Percentiles rank a stretch among this genome's conserved stretches.
These are phyloP conservation scores for Leishmania arabica DNA, from an alignment of 208 protist species.

Conservation along the genomic window DNA sequence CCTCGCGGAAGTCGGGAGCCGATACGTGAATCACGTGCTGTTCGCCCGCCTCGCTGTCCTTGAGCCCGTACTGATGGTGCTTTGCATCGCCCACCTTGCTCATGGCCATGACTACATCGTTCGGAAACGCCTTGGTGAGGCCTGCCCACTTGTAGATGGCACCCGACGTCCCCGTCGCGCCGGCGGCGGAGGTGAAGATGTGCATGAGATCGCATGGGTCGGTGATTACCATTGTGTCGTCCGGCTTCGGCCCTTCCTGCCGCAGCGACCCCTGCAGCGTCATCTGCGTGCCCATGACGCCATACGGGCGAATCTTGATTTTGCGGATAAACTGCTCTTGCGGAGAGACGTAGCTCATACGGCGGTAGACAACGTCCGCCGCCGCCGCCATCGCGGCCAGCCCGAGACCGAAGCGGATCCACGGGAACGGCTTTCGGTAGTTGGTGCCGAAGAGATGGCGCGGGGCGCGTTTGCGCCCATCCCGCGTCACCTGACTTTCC, in stretches of 20 bases:
- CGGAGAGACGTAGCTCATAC: constrained; percentile 57
- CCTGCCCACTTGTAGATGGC: constrained; percentile 89
- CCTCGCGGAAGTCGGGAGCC: constrained; percentile 84
- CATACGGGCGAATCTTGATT: constrained; percentile 77
- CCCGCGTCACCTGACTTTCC: constrained; percentile 46
- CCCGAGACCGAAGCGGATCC: constrained; percentile 58
- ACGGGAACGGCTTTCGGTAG: constrained; percentile 71
- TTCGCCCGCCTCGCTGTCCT: constrained; percentile 32
- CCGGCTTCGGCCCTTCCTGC: constrained; percentile 55
- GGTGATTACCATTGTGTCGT: constrained; percentile 67
- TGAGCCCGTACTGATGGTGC: constrained; percentile 64
- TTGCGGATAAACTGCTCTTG: constrained; percentile 81
- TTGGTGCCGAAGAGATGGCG: constrained; percentile 67
- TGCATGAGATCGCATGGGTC: constrained; percentile 72
- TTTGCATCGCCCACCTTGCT: constrained; percentile 76
- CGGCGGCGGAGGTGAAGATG: constrained; percentile 58
- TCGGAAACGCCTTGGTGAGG: constrained; percentile 60
- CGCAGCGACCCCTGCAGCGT: constrained; percentile 58
- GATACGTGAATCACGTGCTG: constrained; percentile 83
- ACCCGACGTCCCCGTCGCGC: constrained; percentile 68
- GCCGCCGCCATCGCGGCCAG: constrained; percentile 41
- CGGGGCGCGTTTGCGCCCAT: constrained; percentile 79
- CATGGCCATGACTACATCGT: constrained; percentile 70
- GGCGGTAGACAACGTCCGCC: constrained; percentile 43
- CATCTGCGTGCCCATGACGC: constrained; percentile 86